A percentile compares a stretch with the other conserved stretches of the same genome.
These are phyloP conservation scores for Vitis amurensis DNA, from an alignment of 164 flowering plant genomes.

Conservation along the genomic window DNA sequence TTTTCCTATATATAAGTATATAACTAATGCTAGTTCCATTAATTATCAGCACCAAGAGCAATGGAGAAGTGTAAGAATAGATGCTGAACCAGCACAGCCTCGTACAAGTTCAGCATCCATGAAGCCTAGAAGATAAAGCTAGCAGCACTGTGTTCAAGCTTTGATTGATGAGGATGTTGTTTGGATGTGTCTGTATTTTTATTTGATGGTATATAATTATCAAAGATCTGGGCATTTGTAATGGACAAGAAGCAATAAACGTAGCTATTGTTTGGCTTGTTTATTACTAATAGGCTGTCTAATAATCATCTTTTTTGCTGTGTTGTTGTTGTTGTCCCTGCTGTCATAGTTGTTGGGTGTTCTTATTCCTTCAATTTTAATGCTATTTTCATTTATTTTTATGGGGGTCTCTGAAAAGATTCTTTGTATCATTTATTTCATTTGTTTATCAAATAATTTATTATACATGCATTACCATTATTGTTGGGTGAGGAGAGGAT, in stretches of 20 bases:
- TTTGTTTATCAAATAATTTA: constrained; percentile 10
- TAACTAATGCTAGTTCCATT: not conserved
- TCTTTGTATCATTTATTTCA: constrained; percentile 13
- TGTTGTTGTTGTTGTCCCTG: constrained; percentile 11
- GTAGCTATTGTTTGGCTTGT: constrained; percentile 29
- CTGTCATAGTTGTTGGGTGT: constrained; percentile 35
- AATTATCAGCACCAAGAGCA: constrained; percentile 35
- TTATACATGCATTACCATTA: constrained; percentile 1
- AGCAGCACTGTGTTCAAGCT: too few relatives aligned
- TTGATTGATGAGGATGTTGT: constrained; percentile 6
- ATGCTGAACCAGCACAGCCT: constrained; percentile 13
- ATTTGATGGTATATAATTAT: constrained; percentile 32
- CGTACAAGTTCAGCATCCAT: not conserved
- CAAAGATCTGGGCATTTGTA: constrained; percentile 31
- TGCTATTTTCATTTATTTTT: not conserved
- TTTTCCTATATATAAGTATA: too few relatives aligned
- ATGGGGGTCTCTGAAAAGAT: constrained; percentile 11
- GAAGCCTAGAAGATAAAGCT: not conserved
- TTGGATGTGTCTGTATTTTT: constrained; percentile 33
- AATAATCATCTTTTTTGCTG: constrained; percentile 13
- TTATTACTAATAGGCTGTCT: constrained; percentile 22
- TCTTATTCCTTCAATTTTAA: constrained; percentile 25
- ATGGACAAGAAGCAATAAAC: constrained; percentile 41
- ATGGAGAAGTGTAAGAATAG: constrained; percentile 43
- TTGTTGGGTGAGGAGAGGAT: not conserved